phyloP scores from a whole-genome alignment of 108 stramenopile genomes.

The Halocafeteria seosinensis region DNA sequence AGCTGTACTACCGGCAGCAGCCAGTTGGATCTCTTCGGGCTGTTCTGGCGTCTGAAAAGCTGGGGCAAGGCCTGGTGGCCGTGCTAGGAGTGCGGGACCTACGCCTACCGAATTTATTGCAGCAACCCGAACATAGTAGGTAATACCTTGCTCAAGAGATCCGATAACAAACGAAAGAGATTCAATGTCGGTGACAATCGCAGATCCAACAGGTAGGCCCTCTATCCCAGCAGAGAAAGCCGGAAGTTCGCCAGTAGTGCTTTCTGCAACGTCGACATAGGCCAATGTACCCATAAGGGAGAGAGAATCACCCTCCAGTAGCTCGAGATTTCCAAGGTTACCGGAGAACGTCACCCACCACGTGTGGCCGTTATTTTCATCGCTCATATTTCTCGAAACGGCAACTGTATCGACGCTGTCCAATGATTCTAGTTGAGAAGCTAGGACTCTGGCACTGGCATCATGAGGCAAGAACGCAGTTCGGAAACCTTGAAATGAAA shows the following conservation, averaged over 20 bases:
- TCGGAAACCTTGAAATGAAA: slow-evolving; percentile 12
- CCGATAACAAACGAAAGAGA: slow-evolving; percentile 15
- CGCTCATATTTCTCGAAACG: slow-evolving; percentile 19
- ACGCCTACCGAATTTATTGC: slow-evolving; percentile 45
- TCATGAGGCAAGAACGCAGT: slow-evolving; percentile 28
- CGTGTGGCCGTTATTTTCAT: slow-evolving; percentile 17
- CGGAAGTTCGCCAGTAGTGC: not conserved
- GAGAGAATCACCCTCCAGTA: slow-evolving; percentile 19
- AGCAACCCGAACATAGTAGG: slow-evolving; percentile 50
- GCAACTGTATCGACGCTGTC: slow-evolving; percentile 46
- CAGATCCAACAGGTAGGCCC: slow-evolving; percentile 7
- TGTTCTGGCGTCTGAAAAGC: slow-evolving; percentile 40
- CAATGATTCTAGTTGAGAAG: slow-evolving; percentile 51
- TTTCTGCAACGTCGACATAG: not conserved
- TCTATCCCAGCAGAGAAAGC: slow-evolving; percentile 13
- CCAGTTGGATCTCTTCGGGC: slow-evolving; percentile 35
- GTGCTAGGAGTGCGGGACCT: slow-evolving; percentile 36
- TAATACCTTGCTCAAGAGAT: slow-evolving; percentile 41
- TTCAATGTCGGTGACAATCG: slow-evolving; percentile 24
- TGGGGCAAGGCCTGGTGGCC: slow-evolving; percentile 39
- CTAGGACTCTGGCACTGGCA: slow-evolving; percentile 46
- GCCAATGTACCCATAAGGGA: not conserved
- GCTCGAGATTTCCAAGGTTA: slow-evolving; percentile 43
- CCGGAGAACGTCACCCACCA: slow-evolving; percentile 55
- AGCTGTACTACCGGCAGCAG: slow-evolving; percentile 28